Base-by-base conservation (phyloP, 805 yeast genomes). In the Sugiyamaella chiloensis region DNA sequence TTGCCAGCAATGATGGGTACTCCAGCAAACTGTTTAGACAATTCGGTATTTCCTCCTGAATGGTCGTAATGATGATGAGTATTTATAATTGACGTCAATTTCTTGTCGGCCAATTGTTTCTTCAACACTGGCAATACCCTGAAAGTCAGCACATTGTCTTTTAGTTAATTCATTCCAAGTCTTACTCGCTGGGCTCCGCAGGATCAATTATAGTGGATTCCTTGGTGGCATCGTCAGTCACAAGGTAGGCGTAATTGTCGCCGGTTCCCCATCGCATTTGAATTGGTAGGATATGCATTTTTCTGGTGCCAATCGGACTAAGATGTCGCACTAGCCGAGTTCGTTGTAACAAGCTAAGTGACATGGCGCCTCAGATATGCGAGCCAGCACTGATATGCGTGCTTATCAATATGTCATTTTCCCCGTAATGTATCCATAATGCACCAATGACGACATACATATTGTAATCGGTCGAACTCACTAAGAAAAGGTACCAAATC, bases 61-160 rank as follows among this genome's bases (percentile, higher is more conserved):
- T 93, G 99, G 63, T 93, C 99, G 61, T 81, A 79, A 65, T 93
- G 99, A 63, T 93, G 99, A 63, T 93, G 99, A 0, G 98, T 93
- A 67, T 93, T 93, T 43, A 87, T 95, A 49, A 93, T 85, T 1
- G 91, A 87, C 37, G 72, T 73, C 45, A 93, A 66, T 43, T 82
- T 77, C 32, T 75, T 66, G 32, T 68, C 62, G 3, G 43, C 36
- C 27, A 67, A 68, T 14, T 71, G 62, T 29, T 69, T 60, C 29
- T 67, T 55, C 24, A 78, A 60, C 11, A 64, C 69, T 3, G 83
- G 75, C 47, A 75, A 62, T 6, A 79, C 79, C 21, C 46, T 42
- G n/a, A 14, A 39, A n/a, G 29, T 39, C 42, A 39, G 31, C 41
- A 39, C 12, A 16, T 20, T 11, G 23, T 23, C 40, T 6, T 21